Percentiles rank a stretch among this genome's conserved stretches.
Evolutionary conservation across 169 alveolate species (phyloP).

Genomic region (Plasmodium inui): DNA sequence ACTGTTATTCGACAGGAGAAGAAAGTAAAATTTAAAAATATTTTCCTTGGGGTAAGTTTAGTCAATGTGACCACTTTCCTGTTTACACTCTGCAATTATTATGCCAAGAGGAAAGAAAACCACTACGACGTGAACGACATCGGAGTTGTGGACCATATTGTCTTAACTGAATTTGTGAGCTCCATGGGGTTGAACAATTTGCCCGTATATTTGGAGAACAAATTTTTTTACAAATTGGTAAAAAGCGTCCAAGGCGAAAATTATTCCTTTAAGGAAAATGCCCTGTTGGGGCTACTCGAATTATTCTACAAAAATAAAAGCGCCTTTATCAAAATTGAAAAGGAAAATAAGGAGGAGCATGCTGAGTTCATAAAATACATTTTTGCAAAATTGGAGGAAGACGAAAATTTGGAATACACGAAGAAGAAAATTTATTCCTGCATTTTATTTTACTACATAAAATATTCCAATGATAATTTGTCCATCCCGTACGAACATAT

Average conservation of each 20-base stretch:
- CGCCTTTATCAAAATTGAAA: background rate
- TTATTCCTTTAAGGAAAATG: constrained; percentile 55
- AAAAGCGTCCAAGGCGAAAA: constrained; percentile 16
- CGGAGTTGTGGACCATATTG: constrained; percentile 24
- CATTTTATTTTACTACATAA: constrained; percentile 42
- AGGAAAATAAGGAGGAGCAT: constrained; percentile 10
- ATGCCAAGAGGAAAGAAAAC: constrained; percentile 1
- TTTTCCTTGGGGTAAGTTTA: constrained; percentile 34
- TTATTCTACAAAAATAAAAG: constrained; percentile 36
- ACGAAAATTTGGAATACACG: constrained; percentile 12
- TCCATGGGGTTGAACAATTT: constrained; percentile 46
- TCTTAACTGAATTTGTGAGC: constrained; percentile 19
- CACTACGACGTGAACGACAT: constrained; percentile 34
- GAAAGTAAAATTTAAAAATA: constrained; percentile 42
- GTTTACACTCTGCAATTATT: constrained; percentile 42
- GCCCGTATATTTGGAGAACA: constrained; percentile 46
- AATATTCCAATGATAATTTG: constrained; percentile 8
- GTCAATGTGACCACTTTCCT: constrained; percentile 23
- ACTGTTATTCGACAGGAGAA: constrained; percentile 18
- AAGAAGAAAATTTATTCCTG: constrained; percentile 21
- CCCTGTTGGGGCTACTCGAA: constrained; percentile 31
- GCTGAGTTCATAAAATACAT: constrained; percentile 15
- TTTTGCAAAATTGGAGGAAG: constrained; percentile 14
- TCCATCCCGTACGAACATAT: constrained; percentile 52
- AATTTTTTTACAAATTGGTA: constrained; percentile 31